A percentile compares a stretch with the other conserved stretches of the same genome.
Conservation (phyloP, 2,329 filamentous ascomycete genomes). For the Sporothrix phasma region DNA sequence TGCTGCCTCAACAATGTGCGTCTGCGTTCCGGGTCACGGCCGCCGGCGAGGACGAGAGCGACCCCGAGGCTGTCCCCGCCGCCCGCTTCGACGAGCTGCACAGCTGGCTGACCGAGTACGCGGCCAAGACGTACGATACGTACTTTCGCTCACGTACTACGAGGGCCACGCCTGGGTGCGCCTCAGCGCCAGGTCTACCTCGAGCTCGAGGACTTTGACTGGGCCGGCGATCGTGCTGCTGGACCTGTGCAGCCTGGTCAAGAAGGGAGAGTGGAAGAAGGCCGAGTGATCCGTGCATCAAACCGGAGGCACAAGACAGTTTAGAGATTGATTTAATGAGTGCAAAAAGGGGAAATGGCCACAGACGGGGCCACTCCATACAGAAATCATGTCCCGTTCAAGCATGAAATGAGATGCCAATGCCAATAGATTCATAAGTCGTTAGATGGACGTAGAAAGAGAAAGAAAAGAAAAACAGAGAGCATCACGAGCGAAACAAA, state of each 20-base stretch:
- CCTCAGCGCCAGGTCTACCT: conserved; percentile 59
- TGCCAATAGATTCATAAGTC: background rate
- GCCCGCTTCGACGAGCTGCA: conserved; percentile 25
- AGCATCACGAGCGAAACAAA: too few relatives aligned
- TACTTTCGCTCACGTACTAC: conserved; percentile 50
- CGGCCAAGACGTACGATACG: conserved; percentile 40
- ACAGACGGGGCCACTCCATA: background rate
- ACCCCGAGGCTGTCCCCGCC: conserved; percentile 14
- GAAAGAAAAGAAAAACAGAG: background rate
- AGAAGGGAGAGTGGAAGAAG: conserved; percentile 17
- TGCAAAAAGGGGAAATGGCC: background rate
- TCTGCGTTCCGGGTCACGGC: conserved; percentile 33
- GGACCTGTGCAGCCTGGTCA: conserved; percentile 18
- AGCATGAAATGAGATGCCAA: background rate
- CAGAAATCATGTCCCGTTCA: background rate
- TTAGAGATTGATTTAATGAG: background rate
- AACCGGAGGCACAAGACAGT: background rate
- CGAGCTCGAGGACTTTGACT: conserved; percentile 54
- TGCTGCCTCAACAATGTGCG: conserved; percentile 54
- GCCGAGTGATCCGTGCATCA: background rate
- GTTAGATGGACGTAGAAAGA: background rate
- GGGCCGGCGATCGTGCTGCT: conserved; percentile 43
- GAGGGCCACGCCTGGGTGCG: conserved; percentile 49
- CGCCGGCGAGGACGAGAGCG: conserved; percentile 3
- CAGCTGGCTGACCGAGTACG: conserved; percentile 28